Percentiles rank a stretch among this genome's conserved stretches.
Evolutionary conservation across 768 basidiomycete genomes (phyloP).

Genomic region (Phaffia tasmanica): DNA sequence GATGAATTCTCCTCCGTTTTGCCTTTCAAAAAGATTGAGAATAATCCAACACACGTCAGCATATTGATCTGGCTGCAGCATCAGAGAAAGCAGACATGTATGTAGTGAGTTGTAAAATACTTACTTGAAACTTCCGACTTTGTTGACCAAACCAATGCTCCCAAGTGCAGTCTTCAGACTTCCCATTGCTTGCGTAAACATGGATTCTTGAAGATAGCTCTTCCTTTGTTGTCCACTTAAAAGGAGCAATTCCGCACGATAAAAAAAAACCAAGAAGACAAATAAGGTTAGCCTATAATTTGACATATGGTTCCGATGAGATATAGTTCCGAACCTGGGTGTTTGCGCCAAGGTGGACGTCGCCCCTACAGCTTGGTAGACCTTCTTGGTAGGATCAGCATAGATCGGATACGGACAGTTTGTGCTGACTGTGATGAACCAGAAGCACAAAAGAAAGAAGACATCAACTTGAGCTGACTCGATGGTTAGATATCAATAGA

Average conservation of each 20-base stretch:
- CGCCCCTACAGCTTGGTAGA: not conserved
- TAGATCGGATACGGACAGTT: constrained; percentile 5
- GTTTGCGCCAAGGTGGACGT: constrained; percentile 3
- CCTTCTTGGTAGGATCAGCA: not conserved
- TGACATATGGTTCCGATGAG: too few relatives aligned
- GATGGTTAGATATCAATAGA: not conserved
- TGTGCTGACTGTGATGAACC: not conserved
- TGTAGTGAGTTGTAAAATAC: not conserved
- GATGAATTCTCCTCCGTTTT: constrained; percentile 21
- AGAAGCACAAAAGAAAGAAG: not conserved
- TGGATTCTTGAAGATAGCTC: constrained; percentile 4
- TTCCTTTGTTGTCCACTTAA: constrained; percentile 3
- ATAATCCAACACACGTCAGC: not conserved
- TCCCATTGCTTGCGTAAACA: not conserved
- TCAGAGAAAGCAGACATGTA: not conserved
- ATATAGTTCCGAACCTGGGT: not conserved
- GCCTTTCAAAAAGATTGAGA: not conserved
- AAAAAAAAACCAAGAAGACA: too few relatives aligned
- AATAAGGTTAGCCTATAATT: too few relatives aligned
- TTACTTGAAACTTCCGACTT: constrained; percentile 4
- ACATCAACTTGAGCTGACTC: not conserved
- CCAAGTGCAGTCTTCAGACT: constrained; percentile 1
- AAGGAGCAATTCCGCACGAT: too few relatives aligned
- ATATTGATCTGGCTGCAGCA: not conserved
- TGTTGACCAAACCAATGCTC: not conserved